phyloP scores from a whole-genome alignment of 805 yeast genomes.

The Cyberlindnera veronae region DNA sequence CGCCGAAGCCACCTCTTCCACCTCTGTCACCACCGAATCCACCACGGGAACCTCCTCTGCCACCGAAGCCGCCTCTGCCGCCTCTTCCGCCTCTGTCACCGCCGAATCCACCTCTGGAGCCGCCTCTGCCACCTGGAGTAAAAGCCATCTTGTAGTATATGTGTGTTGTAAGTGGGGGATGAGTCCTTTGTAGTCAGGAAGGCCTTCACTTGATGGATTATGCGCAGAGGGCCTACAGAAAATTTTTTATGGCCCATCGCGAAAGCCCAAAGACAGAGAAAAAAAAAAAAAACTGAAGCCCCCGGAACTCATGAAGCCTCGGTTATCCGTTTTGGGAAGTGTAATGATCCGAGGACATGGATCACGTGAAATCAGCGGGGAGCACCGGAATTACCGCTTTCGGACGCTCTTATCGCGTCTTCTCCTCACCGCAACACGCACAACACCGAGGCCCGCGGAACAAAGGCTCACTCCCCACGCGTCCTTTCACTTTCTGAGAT shows the following conservation, averaged over 20 bases:
- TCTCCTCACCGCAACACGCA: conserved; percentile 7
- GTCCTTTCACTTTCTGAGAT: neutral
- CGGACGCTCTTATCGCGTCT: conserved; percentile 1
- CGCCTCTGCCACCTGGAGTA: conserved; percentile 59
- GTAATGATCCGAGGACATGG: neutral
- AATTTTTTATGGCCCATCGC: conserved; percentile 17
- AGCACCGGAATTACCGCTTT: neutral
- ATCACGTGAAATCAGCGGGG: neutral
- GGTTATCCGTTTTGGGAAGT: neutral
- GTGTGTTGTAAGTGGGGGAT: conserved; percentile 4
- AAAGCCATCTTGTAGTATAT: conserved; percentile 58
- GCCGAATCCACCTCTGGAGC: conserved; percentile 54
- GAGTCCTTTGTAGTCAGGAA: conserved; percentile 1
- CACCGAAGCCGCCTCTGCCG: conserved; percentile 44
- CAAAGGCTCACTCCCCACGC: conserved; percentile 4
- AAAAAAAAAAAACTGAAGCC: neutral
- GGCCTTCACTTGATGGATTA: neutral
- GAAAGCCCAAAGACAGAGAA: neutral
- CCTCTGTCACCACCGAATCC: conserved; percentile 47
- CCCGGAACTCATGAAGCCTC: neutral
- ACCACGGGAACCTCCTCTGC: conserved; percentile 63
- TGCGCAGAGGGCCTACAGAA: conserved; percentile 4
- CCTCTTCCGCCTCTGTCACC: conserved; percentile 44
- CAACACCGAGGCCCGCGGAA: conserved; percentile 7
- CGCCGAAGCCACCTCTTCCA: conserved; percentile 56